These are phyloP conservation scores for Aureobasidium subglaciale DNA, from an alignment of 2,329 filamentous ascomycete genomes.

Conservation along the genomic window DNA sequence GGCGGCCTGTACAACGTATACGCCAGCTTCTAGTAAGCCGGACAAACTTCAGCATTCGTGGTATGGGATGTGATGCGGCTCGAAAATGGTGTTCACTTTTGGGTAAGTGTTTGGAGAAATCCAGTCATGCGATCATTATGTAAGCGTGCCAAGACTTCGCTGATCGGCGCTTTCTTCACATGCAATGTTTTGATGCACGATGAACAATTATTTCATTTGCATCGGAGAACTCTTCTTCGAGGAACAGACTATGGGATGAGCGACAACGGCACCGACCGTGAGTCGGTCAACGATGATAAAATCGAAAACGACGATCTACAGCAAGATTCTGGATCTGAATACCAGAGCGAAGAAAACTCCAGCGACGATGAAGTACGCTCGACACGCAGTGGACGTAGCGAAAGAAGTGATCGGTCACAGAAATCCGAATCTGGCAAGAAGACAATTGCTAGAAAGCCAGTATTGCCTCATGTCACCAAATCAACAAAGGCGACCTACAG, in stretches of 20 bases:
- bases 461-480: neutral
- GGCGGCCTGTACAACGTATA: neutral
- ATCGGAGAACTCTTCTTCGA: neutral
- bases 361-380: constrained; percentile 1
- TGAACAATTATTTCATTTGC: neutral
- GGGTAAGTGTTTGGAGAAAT: neutral
- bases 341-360: neutral
- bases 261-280: neutral
- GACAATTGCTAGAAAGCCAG: neutral
- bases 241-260: constrained; percentile 11
- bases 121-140: neutral
- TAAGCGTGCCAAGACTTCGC: constrained; percentile 6
- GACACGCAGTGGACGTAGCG: neutral
- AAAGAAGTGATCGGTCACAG: neutral
- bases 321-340: constrained; percentile 5
- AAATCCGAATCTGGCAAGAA: neutral
- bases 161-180: neutral
- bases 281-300: neutral
- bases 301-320: neutral
- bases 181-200: constrained; percentile 3
- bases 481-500: constrained; percentile 1
- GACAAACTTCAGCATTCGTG: neutral
- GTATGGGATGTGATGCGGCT: neutral
- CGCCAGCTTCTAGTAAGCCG: neutral
- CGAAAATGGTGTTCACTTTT: neutral